Conservation (phyloP, 108 stramenopile genomes). For the Skeletonema marinoi region DNA sequence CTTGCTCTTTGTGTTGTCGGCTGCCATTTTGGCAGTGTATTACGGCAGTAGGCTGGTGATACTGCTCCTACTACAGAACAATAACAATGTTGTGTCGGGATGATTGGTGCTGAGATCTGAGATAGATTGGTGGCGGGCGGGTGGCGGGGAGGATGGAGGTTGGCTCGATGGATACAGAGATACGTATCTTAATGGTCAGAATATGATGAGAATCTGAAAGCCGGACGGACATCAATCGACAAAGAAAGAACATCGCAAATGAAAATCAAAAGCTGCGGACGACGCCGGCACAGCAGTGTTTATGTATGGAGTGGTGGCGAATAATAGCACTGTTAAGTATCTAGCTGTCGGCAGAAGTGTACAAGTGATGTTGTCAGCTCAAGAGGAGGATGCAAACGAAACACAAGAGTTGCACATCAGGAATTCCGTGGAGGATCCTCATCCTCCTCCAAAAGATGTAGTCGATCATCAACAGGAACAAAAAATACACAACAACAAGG, state of each 20-base stretch:
- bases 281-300: no score
- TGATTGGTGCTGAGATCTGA: background rate
- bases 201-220: no score
- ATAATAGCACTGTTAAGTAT: no score
- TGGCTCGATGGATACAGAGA: background rate
- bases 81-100: no score
- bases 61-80: background rate
- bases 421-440: background rate
- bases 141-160: background rate
- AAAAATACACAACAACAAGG: background rate
- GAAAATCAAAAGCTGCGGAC: no score
- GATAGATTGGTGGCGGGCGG: background rate
- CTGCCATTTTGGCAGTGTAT: slow-evolving; percentile 5
- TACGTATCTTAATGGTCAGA: no score
- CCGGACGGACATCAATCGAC: no score
- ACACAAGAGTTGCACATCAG: background rate
- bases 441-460: background rate
- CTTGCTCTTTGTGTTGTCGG: slow-evolving; percentile 23
- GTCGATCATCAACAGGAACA: background rate
- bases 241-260: no score
- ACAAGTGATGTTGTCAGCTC: background rate
- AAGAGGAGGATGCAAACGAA: background rate
- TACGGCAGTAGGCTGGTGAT: background rate
- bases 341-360: background rate
- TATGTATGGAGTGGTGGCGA: no score